Evolutionary conservation across 2,329 filamentous ascomycete genomes (phyloP), one percentile per base, ranked within the genome.

Genomic region (Aspergillus vadensis): DNA sequence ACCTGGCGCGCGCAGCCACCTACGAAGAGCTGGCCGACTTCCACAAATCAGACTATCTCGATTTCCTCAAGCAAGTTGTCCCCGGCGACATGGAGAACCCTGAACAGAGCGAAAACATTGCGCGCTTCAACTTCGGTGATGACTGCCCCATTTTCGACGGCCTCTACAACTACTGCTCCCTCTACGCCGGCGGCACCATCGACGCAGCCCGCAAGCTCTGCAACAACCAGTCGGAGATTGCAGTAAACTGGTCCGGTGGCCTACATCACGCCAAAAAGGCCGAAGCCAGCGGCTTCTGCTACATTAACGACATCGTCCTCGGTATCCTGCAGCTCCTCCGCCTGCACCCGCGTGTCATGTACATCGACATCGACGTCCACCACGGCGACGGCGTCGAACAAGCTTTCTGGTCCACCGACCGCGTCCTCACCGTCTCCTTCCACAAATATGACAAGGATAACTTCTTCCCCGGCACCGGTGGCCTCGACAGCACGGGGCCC

Each of bases 101-200:
- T 12, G 83, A 86, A 49, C 83, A 88, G 21, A 86, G 86, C 53
- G 74, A 79, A 25, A 72, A 75, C 10, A 76, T 82, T 65, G 82
- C 87, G 19, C 89, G 87, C 61, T 97, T 91, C 81, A 97, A 96
- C 70, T 86, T 98, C 63, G 90, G 93, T 19, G 94, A 93, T 62
- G 95, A 99, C 77, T 99, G 95, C 72, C 95, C 95, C 17, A 88
- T 99, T 56, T 99, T 99, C 71, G 93, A 98, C 72, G 95, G 95
- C 2, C 85, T 99, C 32, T 97, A 91, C 81, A 89, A 96, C 73
- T 99, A 97, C 79, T 96, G 94, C 72, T 94, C 92, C 50, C 88
- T 97, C 70, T 98, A 96, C 69, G 90, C 92, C 1, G 95, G 95
- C 41, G 91, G 91, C 47, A 96, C 92, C 2, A 85, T 98, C 57